Conservation (phyloP, 495 filamentous ascomycete species). For the Lepidopterella palustris region DNA sequence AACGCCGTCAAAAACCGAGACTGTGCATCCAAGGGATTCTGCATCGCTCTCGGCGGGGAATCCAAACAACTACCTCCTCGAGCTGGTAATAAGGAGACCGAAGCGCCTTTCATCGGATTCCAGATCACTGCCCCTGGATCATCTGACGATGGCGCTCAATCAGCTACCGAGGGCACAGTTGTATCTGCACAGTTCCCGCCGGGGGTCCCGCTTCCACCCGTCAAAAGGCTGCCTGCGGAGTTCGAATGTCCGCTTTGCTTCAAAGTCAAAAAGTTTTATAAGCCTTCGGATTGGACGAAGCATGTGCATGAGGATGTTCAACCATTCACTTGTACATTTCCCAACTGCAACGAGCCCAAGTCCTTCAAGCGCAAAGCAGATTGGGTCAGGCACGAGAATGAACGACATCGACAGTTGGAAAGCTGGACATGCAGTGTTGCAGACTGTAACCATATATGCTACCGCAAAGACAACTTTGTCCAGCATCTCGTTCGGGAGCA, state of each 20-base stretch:
- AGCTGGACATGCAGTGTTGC: conserved; percentile 83
- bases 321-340: conserved; percentile 92
- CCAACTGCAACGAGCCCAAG: conserved; percentile 76
- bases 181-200: conserved; percentile 65
- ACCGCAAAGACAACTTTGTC: conserved; percentile 89
- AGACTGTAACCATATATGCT: conserved; percentile 81
- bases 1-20: conserved; percentile 46
- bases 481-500: conserved; percentile 94
- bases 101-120: conserved; percentile 44
- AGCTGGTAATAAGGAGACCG: conserved; percentile 34
- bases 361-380: conserved; percentile 97
- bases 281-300: conserved; percentile 97
- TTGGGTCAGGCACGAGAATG: conserved; percentile 95
- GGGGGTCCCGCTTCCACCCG: conserved; percentile 79
- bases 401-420: conserved; percentile 84
- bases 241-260: conserved; percentile 94
- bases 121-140: conserved; percentile 40
- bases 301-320: conserved; percentile 94
- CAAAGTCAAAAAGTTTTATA: conserved; percentile 80
- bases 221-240: conserved; percentile 70
- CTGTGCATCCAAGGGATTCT: conserved; percentile 57
- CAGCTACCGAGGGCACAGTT: conserved; percentile 59
- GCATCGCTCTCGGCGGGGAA: conserved; percentile 58
- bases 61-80: conserved; percentile 45
- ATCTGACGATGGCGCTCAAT: conserved; percentile 56